Evolutionary conservation across 1,284 basidiomycete genomes (phyloP), one percentile per base, ranked within the genome.

Genomic region (Melampsora americana): DNA sequence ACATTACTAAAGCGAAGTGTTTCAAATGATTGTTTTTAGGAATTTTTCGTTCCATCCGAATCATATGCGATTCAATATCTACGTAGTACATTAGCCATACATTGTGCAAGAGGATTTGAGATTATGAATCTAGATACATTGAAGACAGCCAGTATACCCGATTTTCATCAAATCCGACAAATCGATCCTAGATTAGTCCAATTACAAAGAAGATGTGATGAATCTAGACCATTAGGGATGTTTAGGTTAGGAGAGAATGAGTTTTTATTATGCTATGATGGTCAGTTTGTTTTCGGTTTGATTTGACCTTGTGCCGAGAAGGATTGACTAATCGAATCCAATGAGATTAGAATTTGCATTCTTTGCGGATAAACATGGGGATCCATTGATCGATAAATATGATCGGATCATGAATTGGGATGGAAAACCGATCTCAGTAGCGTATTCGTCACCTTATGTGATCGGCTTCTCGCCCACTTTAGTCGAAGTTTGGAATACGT

Each of bases 401-500:
- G 88, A 75, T 2, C 86, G 87, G 39, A 89, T 90, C 2, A 92
- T 97, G 80, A 94, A 97, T 82, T 98, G 95, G 93, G 95, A 98
- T 84, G 93, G 93, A 11, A 90, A 88, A 2, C 92, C 92, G 0
- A 91, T 93, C 80, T 89, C 89, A 59, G 92, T 93, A 39, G 92
- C 92, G 0, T 90, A 92, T 84, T 46, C 30, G n/a, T 92, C 94
- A 80, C 93, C 93, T 0, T 95, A 94, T 80, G 86, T 98, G 69
- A 87, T 97, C 20, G 89, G 96, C 42, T 93, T 98, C 83, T 93
- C 95, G 82, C 86, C 88, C n/a, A 89, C 91, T 42, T 96, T 97
- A 84, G 90, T 98, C 81, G 95, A 98, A 84, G 88, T 98, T 53
- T 89, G 95, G 42, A 90, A 96, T 81, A 88, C 90, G 79, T 85